A percentile compares a stretch with the other conserved stretches of the same genome.
Conservation (phyloP, 345 rosid genomes). For the Ceriops zippeliana region DNA sequence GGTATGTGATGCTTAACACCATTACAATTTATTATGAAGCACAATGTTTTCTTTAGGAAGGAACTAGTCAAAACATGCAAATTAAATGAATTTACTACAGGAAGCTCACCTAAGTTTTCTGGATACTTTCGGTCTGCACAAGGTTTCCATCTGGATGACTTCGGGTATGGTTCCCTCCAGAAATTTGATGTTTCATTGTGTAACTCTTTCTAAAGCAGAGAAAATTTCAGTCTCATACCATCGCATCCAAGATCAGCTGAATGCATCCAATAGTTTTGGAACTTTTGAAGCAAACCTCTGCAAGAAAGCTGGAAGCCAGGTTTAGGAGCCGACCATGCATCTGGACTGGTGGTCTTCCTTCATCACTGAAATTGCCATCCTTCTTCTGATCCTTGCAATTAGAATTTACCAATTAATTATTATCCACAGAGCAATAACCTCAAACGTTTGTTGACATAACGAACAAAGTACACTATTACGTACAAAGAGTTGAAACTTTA, state of each 20-base stretch:
- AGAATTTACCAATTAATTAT: constrained; percentile 5
- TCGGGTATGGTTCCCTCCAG: constrained; percentile 51
- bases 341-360: constrained; percentile 44
- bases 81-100: background rate
- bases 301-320: constrained; percentile 65
- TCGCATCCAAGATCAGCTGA: background rate
- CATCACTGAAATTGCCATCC: constrained; percentile 19
- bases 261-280: background rate
- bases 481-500: no score
- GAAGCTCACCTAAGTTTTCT: constrained; percentile 29
- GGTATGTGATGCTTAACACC: background rate
- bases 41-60: background rate
- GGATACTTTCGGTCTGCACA: constrained; percentile 51
- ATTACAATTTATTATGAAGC: background rate
- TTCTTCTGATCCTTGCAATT: constrained; percentile 26
- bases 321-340: constrained; percentile 69
- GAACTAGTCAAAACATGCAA: background rate
- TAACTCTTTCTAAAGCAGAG: constrained; percentile 48
- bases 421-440: background rate
- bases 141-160: constrained; percentile 72
- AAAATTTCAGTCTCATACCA: constrained; percentile 5
- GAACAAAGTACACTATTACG: no score
- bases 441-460: no score
- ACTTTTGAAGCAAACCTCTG: constrained; percentile 48
- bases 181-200: constrained; percentile 43